Conservation (phyloP, 768 basidiomycete species). For the Xerocomellus intermedius region DNA sequence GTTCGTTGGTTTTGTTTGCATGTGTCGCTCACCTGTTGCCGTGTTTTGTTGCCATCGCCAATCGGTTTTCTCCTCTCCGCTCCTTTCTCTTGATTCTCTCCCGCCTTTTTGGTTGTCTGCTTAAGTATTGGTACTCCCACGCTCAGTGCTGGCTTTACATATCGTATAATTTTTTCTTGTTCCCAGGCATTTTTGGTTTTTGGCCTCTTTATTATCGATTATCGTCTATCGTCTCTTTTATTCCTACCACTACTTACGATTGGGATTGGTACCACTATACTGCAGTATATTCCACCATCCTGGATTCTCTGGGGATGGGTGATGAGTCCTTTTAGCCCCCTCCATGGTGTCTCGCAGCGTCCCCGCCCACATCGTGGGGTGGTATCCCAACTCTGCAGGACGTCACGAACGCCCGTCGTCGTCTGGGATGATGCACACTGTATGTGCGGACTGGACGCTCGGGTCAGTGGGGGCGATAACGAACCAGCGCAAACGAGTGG, state of each 20-base stretch:
- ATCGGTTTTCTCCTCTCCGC: background rate
- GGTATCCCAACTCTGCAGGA: conserved; percentile 10
- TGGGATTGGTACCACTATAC: background rate
- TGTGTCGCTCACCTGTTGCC: background rate
- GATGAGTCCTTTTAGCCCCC: background rate
- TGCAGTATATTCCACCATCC: background rate
- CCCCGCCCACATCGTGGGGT: background rate
- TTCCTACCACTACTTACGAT: conserved; percentile 1
- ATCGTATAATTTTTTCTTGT: conserved; percentile 14
- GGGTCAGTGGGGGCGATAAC: conserved; percentile 15
- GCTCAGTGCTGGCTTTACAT: background rate
- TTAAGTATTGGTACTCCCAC: background rate
- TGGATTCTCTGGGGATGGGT: background rate
- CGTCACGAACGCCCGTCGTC: background rate
- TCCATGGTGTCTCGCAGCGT: conserved; percentile 10
- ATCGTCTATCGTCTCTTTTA: background rate
- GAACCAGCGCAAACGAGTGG: conserved; percentile 50
- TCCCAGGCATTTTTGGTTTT: background rate
- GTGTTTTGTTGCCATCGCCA: background rate
- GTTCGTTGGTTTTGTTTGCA: background rate
- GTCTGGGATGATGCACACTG: conserved; percentile 20
- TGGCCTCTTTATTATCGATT: conserved; percentile 1
- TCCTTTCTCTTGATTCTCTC: background rate
- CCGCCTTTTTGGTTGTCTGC: background rate
- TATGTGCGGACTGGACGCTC: conserved; percentile 8